These are phyloP conservation scores for Eucalyptus erythrocorys DNA, from an alignment of 345 rosid genomes.

Conservation along the genomic window DNA sequence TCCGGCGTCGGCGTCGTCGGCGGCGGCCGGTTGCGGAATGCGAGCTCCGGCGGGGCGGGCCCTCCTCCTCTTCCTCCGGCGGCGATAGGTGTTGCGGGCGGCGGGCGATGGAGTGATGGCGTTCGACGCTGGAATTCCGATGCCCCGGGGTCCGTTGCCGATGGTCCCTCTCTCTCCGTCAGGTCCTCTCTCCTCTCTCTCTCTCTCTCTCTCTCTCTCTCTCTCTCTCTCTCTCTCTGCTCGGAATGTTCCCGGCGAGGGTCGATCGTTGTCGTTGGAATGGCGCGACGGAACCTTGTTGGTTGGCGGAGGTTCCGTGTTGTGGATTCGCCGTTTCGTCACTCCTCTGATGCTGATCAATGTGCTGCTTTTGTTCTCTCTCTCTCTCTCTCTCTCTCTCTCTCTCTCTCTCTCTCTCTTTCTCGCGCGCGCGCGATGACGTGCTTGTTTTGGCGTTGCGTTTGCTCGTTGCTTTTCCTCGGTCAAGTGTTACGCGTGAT, in stretches of 20 bases:
- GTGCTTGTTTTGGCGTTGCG: neutral
- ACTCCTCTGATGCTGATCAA: neutral
- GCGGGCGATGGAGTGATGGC: constrained; percentile 35
- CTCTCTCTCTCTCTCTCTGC: neutral
- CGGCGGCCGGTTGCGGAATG: constrained; percentile 1
- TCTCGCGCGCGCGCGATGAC: neutral
- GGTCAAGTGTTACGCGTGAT: neutral
- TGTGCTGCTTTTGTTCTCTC: neutral
- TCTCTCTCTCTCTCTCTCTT: neutral
- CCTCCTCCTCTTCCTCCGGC: neutral
- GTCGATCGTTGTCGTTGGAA: neutral
- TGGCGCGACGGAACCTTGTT: neutral
- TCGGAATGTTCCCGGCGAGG: neutral
- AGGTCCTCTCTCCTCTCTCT: constrained; percentile 14
- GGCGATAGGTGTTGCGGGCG: constrained; percentile 6
- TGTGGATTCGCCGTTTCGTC: neutral
- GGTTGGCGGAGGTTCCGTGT: neutral
- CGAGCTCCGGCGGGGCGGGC: constrained; percentile 2
- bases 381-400: neutral
- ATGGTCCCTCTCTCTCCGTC: constrained; percentile 53
- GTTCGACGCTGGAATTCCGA: constrained; percentile 65
- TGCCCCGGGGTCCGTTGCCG: constrained; percentile 35
- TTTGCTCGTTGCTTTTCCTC: neutral
- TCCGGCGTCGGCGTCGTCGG: neutral
- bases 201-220: constrained; percentile 8